Conservation (phyloP, 2,329 filamentous ascomycete species). For the Blastomyces parvus region DNA sequence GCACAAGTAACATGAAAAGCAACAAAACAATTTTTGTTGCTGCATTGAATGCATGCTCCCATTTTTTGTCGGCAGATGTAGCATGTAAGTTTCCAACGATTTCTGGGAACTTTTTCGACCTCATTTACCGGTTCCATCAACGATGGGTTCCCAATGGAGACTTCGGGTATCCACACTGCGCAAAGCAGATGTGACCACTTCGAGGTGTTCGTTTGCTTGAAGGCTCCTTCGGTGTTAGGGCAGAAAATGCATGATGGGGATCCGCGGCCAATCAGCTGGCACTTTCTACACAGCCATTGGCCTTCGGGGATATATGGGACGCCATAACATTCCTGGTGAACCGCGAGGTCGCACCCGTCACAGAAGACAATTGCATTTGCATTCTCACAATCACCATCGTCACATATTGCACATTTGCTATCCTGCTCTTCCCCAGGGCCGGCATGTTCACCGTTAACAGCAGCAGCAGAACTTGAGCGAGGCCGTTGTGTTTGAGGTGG, state of each 20-base stretch:
- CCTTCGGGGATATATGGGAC: constrained; percentile 98
- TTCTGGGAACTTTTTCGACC: constrained; percentile 92
- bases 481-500: constrained; percentile 90
- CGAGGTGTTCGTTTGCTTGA: constrained; percentile 93
- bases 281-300: constrained; percentile 96
- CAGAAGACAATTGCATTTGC: constrained; percentile 99
- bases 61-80: constrained; percentile 97
- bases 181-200: constrained; percentile 97
- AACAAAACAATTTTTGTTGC: constrained; percentile 93
- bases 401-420: constrained; percentile 93
- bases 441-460: constrained; percentile 85
- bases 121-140: constrained; percentile 99
- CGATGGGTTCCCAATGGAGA: constrained; percentile 87
- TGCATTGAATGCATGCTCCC: constrained; percentile 97
- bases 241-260: constrained; percentile 97
- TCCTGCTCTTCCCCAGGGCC: constrained; percentile 82
- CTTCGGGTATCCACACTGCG: constrained; percentile 97
- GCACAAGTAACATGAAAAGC: constrained; percentile 98
- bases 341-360: constrained; percentile 92
- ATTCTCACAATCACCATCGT: constrained; percentile 99
- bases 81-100: constrained; percentile 83
- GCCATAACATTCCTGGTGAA: constrained; percentile 97
- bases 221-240: constrained; percentile 92
- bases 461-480: constrained; percentile 84
- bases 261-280: constrained; percentile 85